phyloP scores from a whole-genome alignment of 2,329 filamentous ascomycete species.

The Alternaria tenuissima region DNA sequence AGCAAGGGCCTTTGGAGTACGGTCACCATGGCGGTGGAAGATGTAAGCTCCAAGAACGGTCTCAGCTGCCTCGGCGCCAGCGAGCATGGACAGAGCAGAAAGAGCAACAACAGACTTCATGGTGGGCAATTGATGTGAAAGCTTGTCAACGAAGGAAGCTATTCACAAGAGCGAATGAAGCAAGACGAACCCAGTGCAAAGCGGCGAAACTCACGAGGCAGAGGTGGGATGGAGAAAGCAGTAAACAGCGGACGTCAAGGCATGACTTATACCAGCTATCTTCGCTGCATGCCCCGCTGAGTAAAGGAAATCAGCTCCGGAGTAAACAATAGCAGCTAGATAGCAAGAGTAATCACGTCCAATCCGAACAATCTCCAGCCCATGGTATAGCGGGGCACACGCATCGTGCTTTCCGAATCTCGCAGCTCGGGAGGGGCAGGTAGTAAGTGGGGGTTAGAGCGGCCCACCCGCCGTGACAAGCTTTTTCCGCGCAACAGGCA shows the following conservation, averaged over 20 bases:
- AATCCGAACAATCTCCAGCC: constrained; percentile 14
- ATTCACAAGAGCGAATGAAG: constrained; percentile 2
- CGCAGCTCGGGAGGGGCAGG: constrained; percentile 27
- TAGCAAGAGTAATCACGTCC: constrained; percentile 13
- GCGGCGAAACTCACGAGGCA: constrained; percentile 11
- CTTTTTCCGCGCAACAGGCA: constrained; percentile 19
- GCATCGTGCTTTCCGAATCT: constrained; percentile 32
- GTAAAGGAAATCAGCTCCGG: constrained; percentile 21
- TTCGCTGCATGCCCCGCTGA: constrained; percentile 20
- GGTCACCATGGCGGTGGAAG: constrained; percentile 90
- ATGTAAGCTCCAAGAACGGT: constrained; percentile 83
- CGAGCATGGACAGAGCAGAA: constrained; percentile 38
- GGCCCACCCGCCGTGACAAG: constrained; percentile 23
- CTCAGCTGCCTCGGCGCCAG: constrained; percentile 58
- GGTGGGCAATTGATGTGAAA: constrained; percentile 17
- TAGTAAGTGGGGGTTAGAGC: constrained; percentile 30
- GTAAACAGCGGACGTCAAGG: constrained; percentile 1
- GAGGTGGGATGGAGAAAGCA: constrained; percentile 3
- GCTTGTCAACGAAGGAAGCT: constrained; percentile 2
- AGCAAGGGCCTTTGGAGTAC: constrained; percentile 77
- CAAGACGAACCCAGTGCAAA: constrained; percentile 15
- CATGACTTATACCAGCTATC: constrained; percentile 26
- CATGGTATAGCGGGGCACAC: constrained; percentile 21
- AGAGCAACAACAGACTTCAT: constrained; percentile 40
- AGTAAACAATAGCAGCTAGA: constrained; percentile 15